Conservation (phyloP, 352 stramenopile species). For the Phytopythium cucurbitacearum region DNA sequence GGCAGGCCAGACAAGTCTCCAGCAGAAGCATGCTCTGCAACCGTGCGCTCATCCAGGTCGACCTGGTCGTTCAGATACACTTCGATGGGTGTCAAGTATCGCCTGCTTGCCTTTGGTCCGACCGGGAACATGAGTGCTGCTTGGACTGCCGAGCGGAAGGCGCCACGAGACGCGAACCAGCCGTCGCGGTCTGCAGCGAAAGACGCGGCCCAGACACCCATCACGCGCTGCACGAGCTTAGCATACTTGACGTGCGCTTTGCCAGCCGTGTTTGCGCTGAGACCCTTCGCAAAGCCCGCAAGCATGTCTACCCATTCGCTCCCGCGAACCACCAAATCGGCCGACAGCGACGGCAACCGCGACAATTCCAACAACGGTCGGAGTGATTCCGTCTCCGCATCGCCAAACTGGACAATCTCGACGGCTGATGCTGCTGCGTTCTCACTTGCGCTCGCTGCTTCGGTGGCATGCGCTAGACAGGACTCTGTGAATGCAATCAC, state of each 20-base stretch:
- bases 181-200: conserved; percentile 5
- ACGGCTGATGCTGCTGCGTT: conserved; percentile 11
- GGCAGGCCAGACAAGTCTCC: conserved; percentile 14
- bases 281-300: conserved; percentile 3
- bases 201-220: conserved; percentile 20
- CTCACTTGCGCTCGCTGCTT: background rate
- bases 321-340: conserved; percentile 19
- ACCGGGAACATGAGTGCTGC: background rate
- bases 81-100: conserved; percentile 11
- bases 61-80: conserved; percentile 70
- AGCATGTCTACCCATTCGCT: conserved; percentile 34
- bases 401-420: conserved; percentile 25
- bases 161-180: background rate
- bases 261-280: conserved; percentile 11
- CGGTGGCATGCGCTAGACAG: too few species aligned
- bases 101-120: too few species aligned
- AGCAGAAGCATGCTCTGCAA: background rate
- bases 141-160: conserved; percentile 3
- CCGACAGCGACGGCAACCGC: conserved; percentile 23
- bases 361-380: conserved; percentile 28
- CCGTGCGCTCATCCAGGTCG: conserved; percentile 21
- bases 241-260: conserved; percentile 20
- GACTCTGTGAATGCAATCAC: conserved; percentile 21
- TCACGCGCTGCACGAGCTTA: conserved; percentile 20
- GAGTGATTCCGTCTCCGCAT: conserved; percentile 12